Base-by-base conservation (phyloP, 2,329 filamentous ascomycete genomes). In the Calonectria hongkongensis region DNA sequence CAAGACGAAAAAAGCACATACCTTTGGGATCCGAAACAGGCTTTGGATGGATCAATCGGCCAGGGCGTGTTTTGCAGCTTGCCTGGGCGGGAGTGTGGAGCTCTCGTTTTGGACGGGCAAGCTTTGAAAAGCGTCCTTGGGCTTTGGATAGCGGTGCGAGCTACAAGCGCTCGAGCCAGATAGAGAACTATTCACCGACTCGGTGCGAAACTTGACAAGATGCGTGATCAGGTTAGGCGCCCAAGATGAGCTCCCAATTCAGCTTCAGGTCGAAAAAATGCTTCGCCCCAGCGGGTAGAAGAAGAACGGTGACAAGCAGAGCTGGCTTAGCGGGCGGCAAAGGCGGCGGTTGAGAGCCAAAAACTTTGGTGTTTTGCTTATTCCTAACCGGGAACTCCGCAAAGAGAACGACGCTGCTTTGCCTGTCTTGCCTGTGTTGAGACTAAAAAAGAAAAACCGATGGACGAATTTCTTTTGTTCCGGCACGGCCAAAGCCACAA, bases 51-150 rank as follows among this genome's bases (percentile, higher is more conserved):
- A 50, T 54, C 50, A 60, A 63, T 48, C 15, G 47, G 63, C 58
- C 64, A 68, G 70, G 70, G 70, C 70, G 70, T 68, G 70, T 64
- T 72, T 72, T 68, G 64, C 63, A 67, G 48, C 56, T 41, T 39
- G 56, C 54, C 43, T 60, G 56, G 70, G 54, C 54, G 54, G 43
- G 43, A 47, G 25, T 47, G 56, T 56, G 56, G 54, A 60, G 62
- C 48, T 65, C 15, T 43, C 25, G 64, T 41, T 48, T 65, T 47
- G 50, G 21, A 33, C 48, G 62, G 48, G 50, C 51, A 63, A 51
- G 50, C 68, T 69, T 28, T 54, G 62, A 28, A 16, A 18, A 66
- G 63, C 43, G 62, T 48, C 21, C 33, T 27, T 36, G 43, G 43
- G 45, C 45, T 54, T 18, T 43, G 33, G 36, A 30, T 58, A 54